Evolutionary conservation across 176 grass and related monocot genomes (phyloP).

Genomic region (Oryza rufipogon): DNA sequence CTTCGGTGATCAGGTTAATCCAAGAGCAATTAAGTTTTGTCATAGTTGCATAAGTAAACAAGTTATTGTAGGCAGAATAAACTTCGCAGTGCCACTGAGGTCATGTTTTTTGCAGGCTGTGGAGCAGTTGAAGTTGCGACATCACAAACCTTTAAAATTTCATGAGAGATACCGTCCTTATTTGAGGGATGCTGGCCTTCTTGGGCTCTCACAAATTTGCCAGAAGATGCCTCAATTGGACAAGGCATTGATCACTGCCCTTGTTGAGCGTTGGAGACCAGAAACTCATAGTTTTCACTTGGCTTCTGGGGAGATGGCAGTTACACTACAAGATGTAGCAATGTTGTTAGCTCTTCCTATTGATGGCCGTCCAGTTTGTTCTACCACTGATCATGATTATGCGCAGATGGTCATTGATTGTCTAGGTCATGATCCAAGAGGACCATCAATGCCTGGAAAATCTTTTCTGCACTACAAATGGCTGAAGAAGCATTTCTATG

Average conservation of each 20-base stretch:
- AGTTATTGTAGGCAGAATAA: background rate
- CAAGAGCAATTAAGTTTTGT: conserved; percentile 7
- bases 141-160: conserved; percentile 67
- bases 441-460: conserved; percentile 60
- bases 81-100: background rate
- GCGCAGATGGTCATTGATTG: conserved; percentile 57
- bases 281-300: conserved; percentile 67
- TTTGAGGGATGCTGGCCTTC: conserved; percentile 53
- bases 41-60: conserved; percentile 18
- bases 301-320: conserved; percentile 58
- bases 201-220: conserved; percentile 66
- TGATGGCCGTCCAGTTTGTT: conserved; percentile 57
- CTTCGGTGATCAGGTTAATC: conserved; percentile 61
- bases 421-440: conserved; percentile 62
- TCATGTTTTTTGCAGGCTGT: conserved; percentile 42
- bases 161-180: conserved; percentile 64
- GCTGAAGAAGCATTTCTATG: conserved; percentile 65
- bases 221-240: conserved; percentile 65
- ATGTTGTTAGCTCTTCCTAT: conserved; percentile 63
- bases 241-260: conserved; percentile 67
- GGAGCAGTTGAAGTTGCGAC: conserved; percentile 65
- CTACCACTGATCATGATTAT: conserved; percentile 62
- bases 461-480: conserved; percentile 68
- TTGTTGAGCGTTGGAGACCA: conserved; percentile 69
- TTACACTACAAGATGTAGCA: conserved; percentile 65